Base-by-base conservation (phyloP, 768 basidiomycete genomes). In the Podaxis carcinomalis region DNA sequence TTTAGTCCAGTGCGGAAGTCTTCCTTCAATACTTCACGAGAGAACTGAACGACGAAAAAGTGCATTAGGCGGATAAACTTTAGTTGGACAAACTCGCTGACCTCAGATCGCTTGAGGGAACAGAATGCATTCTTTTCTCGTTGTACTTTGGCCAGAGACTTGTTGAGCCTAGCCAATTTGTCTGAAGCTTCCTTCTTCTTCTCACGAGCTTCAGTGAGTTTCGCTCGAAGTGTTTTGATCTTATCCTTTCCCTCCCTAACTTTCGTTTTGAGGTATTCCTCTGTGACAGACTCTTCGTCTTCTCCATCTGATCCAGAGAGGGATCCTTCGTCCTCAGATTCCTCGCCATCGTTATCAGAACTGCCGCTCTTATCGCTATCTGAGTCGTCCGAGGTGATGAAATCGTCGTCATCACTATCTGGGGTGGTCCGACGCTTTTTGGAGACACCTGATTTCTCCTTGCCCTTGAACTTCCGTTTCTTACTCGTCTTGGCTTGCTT, bases 121-220 rank as follows among this genome's bases (percentile, higher is more conserved):
- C 85, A 87, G 65, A 83, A 85, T 0, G 78, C 83, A 62, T 86
- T 86, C 74, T 87, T 87, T 59, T 83, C 80, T 63, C 80, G 84
- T 65, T 83, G 82, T 28, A 77, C 78, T 35, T 70, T 72, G 3
- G 76, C 73, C 16, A 75, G 72, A 65, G 78, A 77, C 63, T 81
- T 80, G 64, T 78, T 74, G 14, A 78, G 60, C 10, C 68, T 70
- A 1, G 77, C 72, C 23, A 77, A 64, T 25, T 65, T 60, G 57
- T 78, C 72, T 13, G 37, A 51, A 9, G 74, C 73, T 10, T 73
- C 73, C 56, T 78, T 77, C 64, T 70, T 77, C 46, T 67, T 59
- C 60, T 72, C 72, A 4, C 78, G 75, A 14, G 70, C 72, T 16
- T 74, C 73, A 11, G 73, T 74, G 11, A 78, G 71, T 25, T 71